Evolutionary conservation across 2,329 filamentous ascomycete species (phyloP).

Genomic region (Arthrinium phaeospermum): DNA sequence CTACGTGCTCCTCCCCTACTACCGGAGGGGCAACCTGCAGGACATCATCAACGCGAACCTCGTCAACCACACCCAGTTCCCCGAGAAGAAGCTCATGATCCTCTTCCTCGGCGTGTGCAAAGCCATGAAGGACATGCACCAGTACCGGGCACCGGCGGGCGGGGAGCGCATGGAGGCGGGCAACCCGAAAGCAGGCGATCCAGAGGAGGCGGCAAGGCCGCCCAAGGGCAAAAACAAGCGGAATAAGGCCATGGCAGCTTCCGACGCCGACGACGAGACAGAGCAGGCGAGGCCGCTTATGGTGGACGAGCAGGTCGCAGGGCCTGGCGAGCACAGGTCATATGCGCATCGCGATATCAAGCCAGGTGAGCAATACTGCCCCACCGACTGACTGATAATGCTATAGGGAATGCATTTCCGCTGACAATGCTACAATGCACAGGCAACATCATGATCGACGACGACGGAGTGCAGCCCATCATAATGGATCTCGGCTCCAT

Average conservation of each 20-base stretch:
- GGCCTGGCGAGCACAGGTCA: conserved; percentile 72
- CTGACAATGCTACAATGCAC: neutral
- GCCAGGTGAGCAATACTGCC: conserved; percentile 66
- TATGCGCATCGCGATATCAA: conserved; percentile 98
- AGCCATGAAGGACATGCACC: conserved; percentile 88
- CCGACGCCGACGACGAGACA: conserved; percentile 72
- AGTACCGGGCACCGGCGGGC: conserved; percentile 67
- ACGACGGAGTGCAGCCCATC: conserved; percentile 85
- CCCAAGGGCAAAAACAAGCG: conserved; percentile 45
- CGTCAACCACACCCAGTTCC: conserved; percentile 91
- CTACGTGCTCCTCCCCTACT: conserved; percentile 96
- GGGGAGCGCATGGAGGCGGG: conserved; percentile 61
- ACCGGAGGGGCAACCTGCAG: conserved; percentile 91
- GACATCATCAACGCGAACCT: conserved; percentile 99
- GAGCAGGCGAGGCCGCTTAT: conserved; percentile 84
- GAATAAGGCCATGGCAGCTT: conserved; percentile 43
- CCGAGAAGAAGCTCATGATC: conserved; percentile 85
- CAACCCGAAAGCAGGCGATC: conserved; percentile 43
- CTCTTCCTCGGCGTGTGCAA: conserved; percentile 91
- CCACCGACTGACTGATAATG: neutral
- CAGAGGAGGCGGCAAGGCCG: conserved; percentile 41
- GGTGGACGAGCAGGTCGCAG: conserved; percentile 75
- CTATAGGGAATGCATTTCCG: neutral
- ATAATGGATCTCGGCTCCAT: conserved; percentile 97
- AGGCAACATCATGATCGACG: conserved; percentile 98